phyloP scores from a whole-genome alignment of 2,329 filamentous ascomycete species.

The Epichloe typhina region DNA sequence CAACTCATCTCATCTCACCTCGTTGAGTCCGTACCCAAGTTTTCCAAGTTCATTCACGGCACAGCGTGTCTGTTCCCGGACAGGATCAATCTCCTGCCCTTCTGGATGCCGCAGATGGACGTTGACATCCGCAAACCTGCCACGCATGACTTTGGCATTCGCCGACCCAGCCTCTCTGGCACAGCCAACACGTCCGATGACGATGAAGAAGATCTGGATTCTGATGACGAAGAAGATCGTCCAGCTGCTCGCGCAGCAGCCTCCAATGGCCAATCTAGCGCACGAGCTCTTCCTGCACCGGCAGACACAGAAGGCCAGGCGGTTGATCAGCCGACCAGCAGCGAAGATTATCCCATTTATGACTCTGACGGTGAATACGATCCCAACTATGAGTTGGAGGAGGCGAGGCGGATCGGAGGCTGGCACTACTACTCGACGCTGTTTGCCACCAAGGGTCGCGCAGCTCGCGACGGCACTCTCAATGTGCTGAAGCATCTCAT shows the following conservation, averaged over 20 bases:
- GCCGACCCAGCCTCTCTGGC: conserved; percentile 60
- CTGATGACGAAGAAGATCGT: conserved; percentile 45
- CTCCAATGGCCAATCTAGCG: conserved; percentile 23
- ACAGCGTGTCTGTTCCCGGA: conserved; percentile 76
- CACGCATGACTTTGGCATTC: conserved; percentile 82
- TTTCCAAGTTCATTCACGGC: conserved; percentile 98
- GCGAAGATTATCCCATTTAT: conserved; percentile 74
- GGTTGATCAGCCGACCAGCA: conserved; percentile 40
- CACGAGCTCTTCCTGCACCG: conserved; percentile 28
- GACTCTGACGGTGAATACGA: conserved; percentile 74
- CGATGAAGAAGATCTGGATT: conserved; percentile 58
- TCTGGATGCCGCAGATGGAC: conserved; percentile 98
- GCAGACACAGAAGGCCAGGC: conserved; percentile 75
- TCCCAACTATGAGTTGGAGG: conserved; percentile 60
- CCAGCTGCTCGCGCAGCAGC: conserved; percentile 4
- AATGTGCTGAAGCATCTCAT: conserved; percentile 35
- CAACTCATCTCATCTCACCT: conserved; percentile 87
- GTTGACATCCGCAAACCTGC: conserved; percentile 91
- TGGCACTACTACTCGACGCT: conserved; percentile 59
- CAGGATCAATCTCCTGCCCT: conserved; percentile 80
- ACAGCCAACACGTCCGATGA: conserved; percentile 62
- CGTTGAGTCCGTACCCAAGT: conserved; percentile 97
- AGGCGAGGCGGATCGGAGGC: conserved; percentile 63
- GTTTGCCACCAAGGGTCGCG: conserved; percentile 30
- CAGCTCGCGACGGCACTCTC: conserved; percentile 28